These are phyloP conservation scores for Xanthoparmelia taractica DNA, from an alignment of 495 filamentous ascomycete genomes.

Conservation along the genomic window DNA sequence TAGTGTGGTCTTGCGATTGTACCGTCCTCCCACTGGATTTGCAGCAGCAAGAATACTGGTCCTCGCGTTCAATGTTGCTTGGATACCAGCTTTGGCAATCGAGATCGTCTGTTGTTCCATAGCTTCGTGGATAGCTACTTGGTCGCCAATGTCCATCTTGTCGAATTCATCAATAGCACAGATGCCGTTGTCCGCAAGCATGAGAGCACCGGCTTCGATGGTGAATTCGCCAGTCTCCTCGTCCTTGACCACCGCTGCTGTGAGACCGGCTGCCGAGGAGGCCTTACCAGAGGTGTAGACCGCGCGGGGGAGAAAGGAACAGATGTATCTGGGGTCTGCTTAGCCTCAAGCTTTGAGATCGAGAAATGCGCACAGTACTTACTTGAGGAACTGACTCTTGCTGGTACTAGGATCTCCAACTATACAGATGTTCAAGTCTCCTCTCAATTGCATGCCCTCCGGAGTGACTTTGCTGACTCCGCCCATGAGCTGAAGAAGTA, in stretches of 20 bases:
- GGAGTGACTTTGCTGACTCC: conserved; percentile 80
- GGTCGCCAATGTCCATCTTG: conserved; percentile 97
- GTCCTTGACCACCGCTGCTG: conserved; percentile 93
- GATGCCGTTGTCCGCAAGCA: conserved; percentile 95
- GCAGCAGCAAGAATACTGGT: conserved; percentile 94
- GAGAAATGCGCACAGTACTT: conserved; percentile 23
- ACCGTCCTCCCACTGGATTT: conserved; percentile 91
- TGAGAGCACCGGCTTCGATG: conserved; percentile 95
- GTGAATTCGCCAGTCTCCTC: conserved; percentile 98
- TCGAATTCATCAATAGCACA: conserved; percentile 99
- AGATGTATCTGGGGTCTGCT: conserved; percentile 59
- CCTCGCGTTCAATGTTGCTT: conserved; percentile 91
- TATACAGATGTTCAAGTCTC: conserved; percentile 98
- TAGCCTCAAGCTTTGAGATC: not conserved
- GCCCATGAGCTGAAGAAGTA: conserved; percentile 86
- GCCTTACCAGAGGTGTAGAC: conserved; percentile 98
- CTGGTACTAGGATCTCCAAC: conserved; percentile 97
- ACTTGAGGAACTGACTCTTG: conserved; percentile 96
- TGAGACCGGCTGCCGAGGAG: conserved; percentile 94
- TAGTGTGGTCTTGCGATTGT: conserved; percentile 91
- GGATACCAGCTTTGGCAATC: conserved; percentile 97
- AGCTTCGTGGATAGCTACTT: conserved; percentile 99
- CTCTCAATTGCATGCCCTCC: conserved; percentile 88
- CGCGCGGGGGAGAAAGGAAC: conserved; percentile 86
- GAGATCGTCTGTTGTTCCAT: conserved; percentile 99